Evolutionary conservation across 208 protist species (phyloP).

Genomic region (Porcisia deanei): DNA sequence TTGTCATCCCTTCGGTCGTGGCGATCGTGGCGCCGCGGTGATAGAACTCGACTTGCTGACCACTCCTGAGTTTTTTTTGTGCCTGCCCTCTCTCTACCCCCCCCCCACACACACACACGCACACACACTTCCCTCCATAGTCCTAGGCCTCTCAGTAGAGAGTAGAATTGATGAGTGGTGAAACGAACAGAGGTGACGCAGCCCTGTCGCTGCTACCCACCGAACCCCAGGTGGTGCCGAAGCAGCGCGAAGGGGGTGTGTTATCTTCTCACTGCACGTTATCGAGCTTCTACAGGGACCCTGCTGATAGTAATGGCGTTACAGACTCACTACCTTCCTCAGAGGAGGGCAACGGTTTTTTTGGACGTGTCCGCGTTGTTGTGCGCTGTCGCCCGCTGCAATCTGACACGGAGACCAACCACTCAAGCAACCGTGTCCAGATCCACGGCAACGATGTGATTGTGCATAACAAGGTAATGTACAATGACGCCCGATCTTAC

Average conservation of each 20-base stretch:
- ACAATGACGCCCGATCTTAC: constrained; percentile 49
- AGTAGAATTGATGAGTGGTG: background rate
- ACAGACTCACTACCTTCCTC: background rate
- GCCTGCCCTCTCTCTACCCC: background rate
- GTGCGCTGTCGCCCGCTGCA: constrained; percentile 73
- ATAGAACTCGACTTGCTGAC: too few relatives aligned
- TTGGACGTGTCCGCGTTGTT: constrained; percentile 55
- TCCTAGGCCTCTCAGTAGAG: background rate
- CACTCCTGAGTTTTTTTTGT: too few relatives aligned
- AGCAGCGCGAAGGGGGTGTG: background rate
- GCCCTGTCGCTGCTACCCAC: background rate
- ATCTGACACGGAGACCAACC: constrained; percentile 25
- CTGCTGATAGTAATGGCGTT: background rate
- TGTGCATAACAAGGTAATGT: constrained; percentile 18
- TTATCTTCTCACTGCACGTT: background rate
- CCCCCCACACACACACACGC: background rate
- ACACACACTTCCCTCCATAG: background rate
- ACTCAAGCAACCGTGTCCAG: constrained; percentile 44
- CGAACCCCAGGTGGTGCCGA: constrained; percentile 9
- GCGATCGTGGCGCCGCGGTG: too few relatives aligned
- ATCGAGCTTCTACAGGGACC: constrained; percentile 5
- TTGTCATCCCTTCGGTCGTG: too few relatives aligned
- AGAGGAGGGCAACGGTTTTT: constrained; percentile 1
- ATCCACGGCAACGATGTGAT: constrained; percentile 40
- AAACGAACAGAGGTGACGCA: background rate